Evolutionary conservation across 1,284 basidiomycete genomes (phyloP).

Genomic region (Ustilago bromivora): DNA sequence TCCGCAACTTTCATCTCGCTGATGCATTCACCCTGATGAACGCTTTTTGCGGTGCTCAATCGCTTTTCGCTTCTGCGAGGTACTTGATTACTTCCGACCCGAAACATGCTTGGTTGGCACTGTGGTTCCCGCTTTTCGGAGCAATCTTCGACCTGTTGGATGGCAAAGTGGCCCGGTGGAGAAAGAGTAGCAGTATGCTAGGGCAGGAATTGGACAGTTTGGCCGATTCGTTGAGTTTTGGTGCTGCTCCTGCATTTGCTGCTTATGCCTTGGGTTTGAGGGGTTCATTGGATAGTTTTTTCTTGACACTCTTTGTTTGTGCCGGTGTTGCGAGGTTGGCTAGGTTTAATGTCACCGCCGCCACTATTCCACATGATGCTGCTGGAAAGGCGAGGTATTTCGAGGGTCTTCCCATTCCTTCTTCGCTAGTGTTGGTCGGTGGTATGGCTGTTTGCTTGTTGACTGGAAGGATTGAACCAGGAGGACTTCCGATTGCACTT

Average conservation of each 20-base stretch:
- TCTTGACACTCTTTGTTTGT: slow-evolving; percentile 91
- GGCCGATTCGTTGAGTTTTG: slow-evolving; percentile 97
- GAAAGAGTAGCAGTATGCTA: slow-evolving; percentile 93
- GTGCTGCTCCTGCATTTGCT: slow-evolving; percentile 91
- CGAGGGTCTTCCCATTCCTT: slow-evolving; percentile 96
- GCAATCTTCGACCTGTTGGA: slow-evolving; percentile 98
- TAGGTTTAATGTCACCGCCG: slow-evolving; percentile 98
- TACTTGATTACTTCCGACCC: slow-evolving; percentile 85
- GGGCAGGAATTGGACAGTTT: slow-evolving; percentile 98
- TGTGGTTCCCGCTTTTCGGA: slow-evolving; percentile 90
- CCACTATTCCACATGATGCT: slow-evolving; percentile 87
- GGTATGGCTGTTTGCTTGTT: slow-evolving; percentile 85
- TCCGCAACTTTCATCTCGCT: slow-evolving; percentile 92
- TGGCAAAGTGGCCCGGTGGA: slow-evolving; percentile 97
- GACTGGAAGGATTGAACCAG: slow-evolving; percentile 73
- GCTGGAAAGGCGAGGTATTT: slow-evolving; percentile 93
- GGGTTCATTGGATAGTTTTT: slow-evolving; percentile 86
- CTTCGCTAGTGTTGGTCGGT: slow-evolving; percentile 83
- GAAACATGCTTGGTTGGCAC: slow-evolving; percentile 76
- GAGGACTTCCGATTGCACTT: slow-evolving; percentile 51
- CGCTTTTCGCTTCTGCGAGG: slow-evolving; percentile 89
- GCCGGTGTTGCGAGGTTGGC: slow-evolving; percentile 95
- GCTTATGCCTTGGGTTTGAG: slow-evolving; percentile 92
- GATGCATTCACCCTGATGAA: slow-evolving; percentile 99
- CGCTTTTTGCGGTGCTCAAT: slow-evolving; percentile 96